Conservation (phyloP, 2,329 filamentous ascomycete genomes). For the Claviceps quebecensis region DNA sequence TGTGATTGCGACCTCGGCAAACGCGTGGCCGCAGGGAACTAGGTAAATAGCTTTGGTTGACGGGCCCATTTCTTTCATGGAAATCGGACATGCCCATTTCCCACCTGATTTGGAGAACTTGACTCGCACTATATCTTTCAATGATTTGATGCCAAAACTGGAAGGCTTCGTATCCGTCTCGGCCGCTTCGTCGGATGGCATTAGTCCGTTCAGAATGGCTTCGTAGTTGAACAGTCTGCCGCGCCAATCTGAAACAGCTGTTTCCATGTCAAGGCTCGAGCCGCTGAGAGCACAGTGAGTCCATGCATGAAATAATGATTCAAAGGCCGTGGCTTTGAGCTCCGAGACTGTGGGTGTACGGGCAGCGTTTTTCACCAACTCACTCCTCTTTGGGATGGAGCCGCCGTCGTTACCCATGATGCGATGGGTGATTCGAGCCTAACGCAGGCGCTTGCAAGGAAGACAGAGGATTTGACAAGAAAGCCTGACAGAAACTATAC, state of each 20-base stretch:
- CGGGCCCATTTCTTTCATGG: constrained; percentile 71
- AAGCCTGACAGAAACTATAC: not conserved
- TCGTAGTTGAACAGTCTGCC: constrained; percentile 94
- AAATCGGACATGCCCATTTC: constrained; percentile 73
- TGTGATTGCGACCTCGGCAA: constrained; percentile 72
- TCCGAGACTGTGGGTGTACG: constrained; percentile 70
- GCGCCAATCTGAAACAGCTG: constrained; percentile 69
- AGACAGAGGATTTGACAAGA: not conserved
- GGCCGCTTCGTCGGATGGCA: constrained; percentile 45
- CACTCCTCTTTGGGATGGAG: constrained; percentile 86
- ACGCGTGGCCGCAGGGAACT: constrained; percentile 90
- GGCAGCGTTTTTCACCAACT: constrained; percentile 89
- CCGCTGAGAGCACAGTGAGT: constrained; percentile 76
- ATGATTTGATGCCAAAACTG: constrained; percentile 52
- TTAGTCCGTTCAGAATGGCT: constrained; percentile 53
- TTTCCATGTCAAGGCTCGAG: constrained; percentile 50
- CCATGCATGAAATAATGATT: constrained; percentile 80
- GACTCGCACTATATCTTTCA: constrained; percentile 79
- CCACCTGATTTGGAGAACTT: constrained; percentile 46
- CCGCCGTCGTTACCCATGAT: constrained; percentile 89
- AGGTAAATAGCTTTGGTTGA: constrained; percentile 71
- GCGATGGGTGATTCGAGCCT: not conserved
- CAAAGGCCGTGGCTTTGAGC: constrained; percentile 75
- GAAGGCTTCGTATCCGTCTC: constrained; percentile 24
- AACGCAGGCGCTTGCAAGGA: not conserved